Base-by-base conservation (phyloP, 2,329 filamentous ascomycete species). In the Aquanectria penicillioides region DNA sequence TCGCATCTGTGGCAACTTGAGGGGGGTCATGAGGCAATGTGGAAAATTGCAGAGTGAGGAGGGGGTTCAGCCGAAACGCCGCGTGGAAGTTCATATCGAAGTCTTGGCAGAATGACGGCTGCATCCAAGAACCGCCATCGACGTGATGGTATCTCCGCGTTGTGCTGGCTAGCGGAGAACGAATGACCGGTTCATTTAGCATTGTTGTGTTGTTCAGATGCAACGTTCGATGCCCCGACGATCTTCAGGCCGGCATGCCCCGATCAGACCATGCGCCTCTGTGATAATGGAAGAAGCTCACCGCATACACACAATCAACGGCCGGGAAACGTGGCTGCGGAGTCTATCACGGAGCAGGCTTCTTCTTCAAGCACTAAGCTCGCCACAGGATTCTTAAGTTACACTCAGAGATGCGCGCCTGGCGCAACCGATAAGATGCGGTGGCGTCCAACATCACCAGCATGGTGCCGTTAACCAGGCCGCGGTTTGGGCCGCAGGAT, bases 401-500 rank as follows among this genome's bases (percentile, higher is more conserved):
- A 36, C 51, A 50, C 51, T 53, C 28, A 26, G 31, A 57, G 52
- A 52, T 60, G 57, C 52, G 52, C 57, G 52, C 46, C 57, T 57
- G 33, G 51, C 57, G 52, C 52, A 57, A 37, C 41, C 28, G 41
- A 53, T 57, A 52, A 61, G 38, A 53, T 57, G 47, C 40, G 41
- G 63, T 69, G 67, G 67, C 59, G 65, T 66, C 56, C 53, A 48
- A 40, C 56, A 56, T 33, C 37, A 59, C 56, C 54, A 63, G 57
- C 60, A 48, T 40, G 23, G 25, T 56, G 44, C 61, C 63, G 63
- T 59, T 57, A 63, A 34, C 50, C 15, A 67, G 67, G 67, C 41
- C 66, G 64, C 66, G 28, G 54, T 63, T 66, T 67, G 62, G 67
- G 67, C 61, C 64, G 64, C 66, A 69, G 60, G 47, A 28, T 20